These are phyloP conservation scores for Tilletia indica DNA, from an alignment of 1,284 basidiomycete genomes.

Conservation along the genomic window DNA sequence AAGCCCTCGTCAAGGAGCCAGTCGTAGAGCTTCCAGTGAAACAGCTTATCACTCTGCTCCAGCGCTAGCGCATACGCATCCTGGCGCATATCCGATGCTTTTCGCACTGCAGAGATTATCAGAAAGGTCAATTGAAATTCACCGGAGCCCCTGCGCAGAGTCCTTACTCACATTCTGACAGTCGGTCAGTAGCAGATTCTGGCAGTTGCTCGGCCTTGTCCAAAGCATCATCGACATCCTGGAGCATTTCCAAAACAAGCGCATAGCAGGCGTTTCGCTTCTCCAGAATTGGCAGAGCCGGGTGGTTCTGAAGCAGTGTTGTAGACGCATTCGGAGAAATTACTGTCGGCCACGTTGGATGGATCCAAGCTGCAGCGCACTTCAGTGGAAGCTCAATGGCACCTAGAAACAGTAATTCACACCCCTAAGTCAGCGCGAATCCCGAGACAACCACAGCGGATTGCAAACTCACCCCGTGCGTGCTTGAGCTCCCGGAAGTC, in stretches of 20 bases:
- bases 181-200: constrained; percentile 17
- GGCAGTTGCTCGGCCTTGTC: constrained; percentile 38
- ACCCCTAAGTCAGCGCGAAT: neutral
- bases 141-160: too few relatives aligned
- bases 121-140: too few relatives aligned
- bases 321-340: neutral
- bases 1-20: constrained; percentile 79
- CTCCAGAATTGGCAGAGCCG: constrained; percentile 55
- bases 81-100: constrained; percentile 71
- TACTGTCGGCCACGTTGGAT: constrained; percentile 60
- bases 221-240: constrained; percentile 69
- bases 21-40: constrained; percentile 90
- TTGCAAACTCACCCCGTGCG: constrained; percentile 66
- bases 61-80: constrained; percentile 50
- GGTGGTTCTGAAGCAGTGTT: constrained; percentile 1
- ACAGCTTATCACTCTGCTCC: constrained; percentile 73
- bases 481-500: constrained; percentile 83
- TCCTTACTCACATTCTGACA: neutral
- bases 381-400: constrained; percentile 80
- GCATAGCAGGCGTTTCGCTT: constrained; percentile 67
- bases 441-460: neutral
- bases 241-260: constrained; percentile 66
- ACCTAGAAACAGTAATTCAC: constrained; percentile 54
- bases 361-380: constrained; percentile 80
- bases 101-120: constrained; percentile 62